Evolutionary conservation across 2,329 filamentous ascomycete species (phyloP), one percentile per base, ranked within the genome.

Genomic region (Diatrype stigma): DNA sequence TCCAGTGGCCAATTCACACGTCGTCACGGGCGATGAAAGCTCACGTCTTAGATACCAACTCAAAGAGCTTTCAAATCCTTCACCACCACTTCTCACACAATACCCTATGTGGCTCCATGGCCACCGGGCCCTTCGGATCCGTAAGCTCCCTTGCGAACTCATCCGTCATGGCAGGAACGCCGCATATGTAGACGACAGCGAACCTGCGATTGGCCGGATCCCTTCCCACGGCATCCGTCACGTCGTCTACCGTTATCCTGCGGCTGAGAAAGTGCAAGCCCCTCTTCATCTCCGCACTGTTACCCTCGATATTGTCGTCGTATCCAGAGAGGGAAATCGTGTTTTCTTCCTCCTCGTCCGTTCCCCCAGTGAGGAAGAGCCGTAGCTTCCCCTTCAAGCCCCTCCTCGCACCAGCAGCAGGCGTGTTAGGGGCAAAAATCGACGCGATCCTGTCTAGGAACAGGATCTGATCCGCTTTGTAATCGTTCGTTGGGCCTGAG

Each of bases 101-200:
- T 2, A 86, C 75, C 45, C 73, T 72, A 47, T 72, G 64, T 26
- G 70, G 60, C 10, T 73, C 67, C 60, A 82, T 71, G 0, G 71
- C 73, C 12, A 68, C 40, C 8, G 58, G 59, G 1, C 62, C 54
- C 2, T 28, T 10, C 2, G 57, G 47, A 2, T 67, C 63, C 2
- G 67, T 72, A 8, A 81, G 59, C 19, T 76, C 67, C 19, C 70
- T 67, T 1, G 86, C 81, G 57, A 87, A 76, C 46, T 79, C 74
- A 63, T 90, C 87, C 1, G 85, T 89, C 86, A 89, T 89, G 2
- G 60, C 59, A 11, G 83, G 84, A 14, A 85, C 78, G 1, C 86
- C 86, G 60, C 87, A 90, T 0, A 90, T 69, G 64, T 89, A 90
- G 12, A 82, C 80, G 3, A 85, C 72, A 0, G 76, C 75, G 2